Conservation (phyloP, 306 rosid genomes). For the Bauhinia variegata region DNA sequence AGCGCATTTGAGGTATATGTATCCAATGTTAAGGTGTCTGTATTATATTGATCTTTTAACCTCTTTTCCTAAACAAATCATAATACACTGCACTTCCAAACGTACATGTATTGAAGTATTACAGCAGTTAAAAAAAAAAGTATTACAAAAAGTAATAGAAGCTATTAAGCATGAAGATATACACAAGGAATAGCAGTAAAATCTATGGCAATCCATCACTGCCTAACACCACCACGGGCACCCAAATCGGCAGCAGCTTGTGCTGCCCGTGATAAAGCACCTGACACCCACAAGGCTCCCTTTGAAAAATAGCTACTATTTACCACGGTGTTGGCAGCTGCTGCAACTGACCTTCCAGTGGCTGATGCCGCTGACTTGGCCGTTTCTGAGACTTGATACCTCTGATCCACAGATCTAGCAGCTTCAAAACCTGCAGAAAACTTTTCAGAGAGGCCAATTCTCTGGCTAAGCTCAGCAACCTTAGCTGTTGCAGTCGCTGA, state of each 20-base stretch:
- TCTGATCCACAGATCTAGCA: conserved; percentile 63
- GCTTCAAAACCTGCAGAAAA: conserved; percentile 67
- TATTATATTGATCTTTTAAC: not conserved
- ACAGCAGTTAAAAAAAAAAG: not conserved
- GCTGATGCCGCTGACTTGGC: conserved; percentile 72
- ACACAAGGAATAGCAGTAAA: conserved; percentile 6
- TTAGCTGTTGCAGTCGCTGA: conserved; percentile 74
- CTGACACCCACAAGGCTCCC: conserved; percentile 72
- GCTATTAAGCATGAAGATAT: conserved; percentile 17
- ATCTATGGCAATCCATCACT: conserved; percentile 36
- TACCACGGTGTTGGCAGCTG: conserved; percentile 63
- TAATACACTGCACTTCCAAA: not conserved
- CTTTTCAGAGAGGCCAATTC: conserved; percentile 69
- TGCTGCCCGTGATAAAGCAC: conserved; percentile 47
- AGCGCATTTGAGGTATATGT: not conserved
- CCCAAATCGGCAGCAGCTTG: conserved; percentile 84
- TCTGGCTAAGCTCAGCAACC: conserved; percentile 75
- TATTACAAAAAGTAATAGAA: not conserved
- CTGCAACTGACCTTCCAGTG: conserved; percentile 76
- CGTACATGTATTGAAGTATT: not conserved
- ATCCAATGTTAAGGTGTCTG: not conserved
- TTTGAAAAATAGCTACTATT: conserved; percentile 79
- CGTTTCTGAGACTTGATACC: conserved; percentile 65
- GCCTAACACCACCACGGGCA: conserved; percentile 43
- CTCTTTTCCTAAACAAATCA: not conserved